These are phyloP conservation scores for Mortierella sp. DNA, from an alignment of 371 early-diverging fungal species.

Conservation along the genomic window DNA sequence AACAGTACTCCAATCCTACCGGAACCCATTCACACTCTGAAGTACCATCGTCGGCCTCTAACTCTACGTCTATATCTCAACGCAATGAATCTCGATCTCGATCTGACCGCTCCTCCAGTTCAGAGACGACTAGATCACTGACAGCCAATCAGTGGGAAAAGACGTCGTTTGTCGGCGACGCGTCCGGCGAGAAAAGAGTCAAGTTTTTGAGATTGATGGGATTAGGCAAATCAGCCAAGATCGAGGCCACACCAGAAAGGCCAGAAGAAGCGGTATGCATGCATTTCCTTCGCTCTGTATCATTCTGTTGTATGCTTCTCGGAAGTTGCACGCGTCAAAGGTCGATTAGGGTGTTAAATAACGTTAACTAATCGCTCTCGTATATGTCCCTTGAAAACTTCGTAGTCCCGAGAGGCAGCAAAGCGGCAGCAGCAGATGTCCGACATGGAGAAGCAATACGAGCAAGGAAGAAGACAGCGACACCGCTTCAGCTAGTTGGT, in stretches of 20 bases:
- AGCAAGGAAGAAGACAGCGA: conserved; percentile 23
- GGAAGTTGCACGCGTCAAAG: too few species aligned
- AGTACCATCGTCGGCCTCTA: too few species aligned
- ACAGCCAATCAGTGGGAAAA: conserved; percentile 46
- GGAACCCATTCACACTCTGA: too few species aligned
- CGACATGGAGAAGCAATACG: conserved; percentile 39
- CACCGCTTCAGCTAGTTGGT: conserved; percentile 28
- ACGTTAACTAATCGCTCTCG: too few species aligned
- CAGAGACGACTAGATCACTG: conserved; percentile 4
- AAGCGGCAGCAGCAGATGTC: conserved; percentile 15
- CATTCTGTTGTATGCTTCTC: not conserved
- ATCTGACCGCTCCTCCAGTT: too few species aligned
- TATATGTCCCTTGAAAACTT: too few species aligned
- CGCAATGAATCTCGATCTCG: too few species aligned
- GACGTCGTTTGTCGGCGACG: conserved; percentile 35
- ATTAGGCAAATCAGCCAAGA: conserved; percentile 28
- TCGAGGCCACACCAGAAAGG: conserved; percentile 24
- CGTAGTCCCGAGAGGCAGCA: conserved; percentile 27
- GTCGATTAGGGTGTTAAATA: too few species aligned
- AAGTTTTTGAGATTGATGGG: conserved; percentile 44
- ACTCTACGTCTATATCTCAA: too few species aligned
- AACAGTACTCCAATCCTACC: not conserved
- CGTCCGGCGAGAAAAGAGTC: conserved; percentile 28
- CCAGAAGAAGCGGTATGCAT: conserved; percentile 28
- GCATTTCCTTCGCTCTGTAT: not conserved